Percentiles rank a stretch among this genome's conserved stretches.
Evolutionary conservation across 1,284 basidiomycete genomes (phyloP).

Genomic region (Ceratobasidium sp.): DNA sequence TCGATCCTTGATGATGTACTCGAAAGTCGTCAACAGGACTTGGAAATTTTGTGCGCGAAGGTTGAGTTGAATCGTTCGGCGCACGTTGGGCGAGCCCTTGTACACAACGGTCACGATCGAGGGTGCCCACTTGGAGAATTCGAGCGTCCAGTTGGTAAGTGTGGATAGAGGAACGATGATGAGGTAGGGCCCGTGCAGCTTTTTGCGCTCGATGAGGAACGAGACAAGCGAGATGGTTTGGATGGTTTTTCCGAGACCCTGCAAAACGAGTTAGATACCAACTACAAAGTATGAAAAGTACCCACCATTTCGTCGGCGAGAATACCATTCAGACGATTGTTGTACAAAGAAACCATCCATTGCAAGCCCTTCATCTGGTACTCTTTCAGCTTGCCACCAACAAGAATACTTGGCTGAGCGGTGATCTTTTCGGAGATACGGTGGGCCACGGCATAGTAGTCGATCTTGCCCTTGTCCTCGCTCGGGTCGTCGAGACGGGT

Average conservation of each 20-base stretch:
- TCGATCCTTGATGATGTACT: constrained; percentile 99
- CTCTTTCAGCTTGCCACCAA: constrained; percentile 86
- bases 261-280: constrained; percentile 43
- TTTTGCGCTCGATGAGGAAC: constrained; percentile 93
- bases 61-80: constrained; percentile 74
- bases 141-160: constrained; percentile 97
- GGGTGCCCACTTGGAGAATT: constrained; percentile 98
- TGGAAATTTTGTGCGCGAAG: constrained; percentile 85
- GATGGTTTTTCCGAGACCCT: constrained; percentile 96
- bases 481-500: constrained; percentile 67
- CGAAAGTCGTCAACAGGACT: constrained; percentile 95
- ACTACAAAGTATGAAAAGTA: constrained; percentile 40
- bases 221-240: constrained; percentile 96
- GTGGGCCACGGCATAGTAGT: constrained; percentile 98
- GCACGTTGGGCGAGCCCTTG: constrained; percentile 89
- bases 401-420: constrained; percentile 80
- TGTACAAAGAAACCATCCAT: constrained; percentile 99
- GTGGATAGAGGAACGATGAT: constrained; percentile 98
- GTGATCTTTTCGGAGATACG: constrained; percentile 87
- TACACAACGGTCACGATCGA: constrained; percentile 83
- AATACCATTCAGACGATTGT: constrained; percentile 97
- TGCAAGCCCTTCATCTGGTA: constrained; percentile 92
- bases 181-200: constrained; percentile 91
- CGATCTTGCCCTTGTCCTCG: constrained; percentile 80
- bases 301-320: constrained; percentile 96